A percentile compares a stretch with the other conserved stretches of the same genome.
These are phyloP conservation scores for Aspergillus quadricinctus DNA, from an alignment of 2,329 filamentous ascomycete species.

Conservation along the genomic window DNA sequence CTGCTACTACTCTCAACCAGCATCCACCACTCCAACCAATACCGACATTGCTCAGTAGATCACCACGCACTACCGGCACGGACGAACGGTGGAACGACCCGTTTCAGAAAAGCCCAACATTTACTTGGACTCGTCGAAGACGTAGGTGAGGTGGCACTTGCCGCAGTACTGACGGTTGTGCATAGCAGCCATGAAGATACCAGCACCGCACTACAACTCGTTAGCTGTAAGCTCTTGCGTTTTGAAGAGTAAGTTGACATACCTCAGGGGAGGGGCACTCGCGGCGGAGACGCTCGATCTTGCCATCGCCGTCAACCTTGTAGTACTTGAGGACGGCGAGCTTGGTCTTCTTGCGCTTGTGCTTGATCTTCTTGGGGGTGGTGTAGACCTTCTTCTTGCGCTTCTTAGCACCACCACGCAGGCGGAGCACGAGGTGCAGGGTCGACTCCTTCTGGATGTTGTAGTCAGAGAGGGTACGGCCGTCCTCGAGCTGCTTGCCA, in stretches of 20 bases:
- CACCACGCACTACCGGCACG: constrained; percentile 10
- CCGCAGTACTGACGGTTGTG: constrained; percentile 98
- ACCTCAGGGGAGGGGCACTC: constrained; percentile 93
- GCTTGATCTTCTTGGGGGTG: constrained; percentile 99
- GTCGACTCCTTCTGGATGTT: constrained; percentile 99
- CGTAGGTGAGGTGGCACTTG: constrained; percentile 66
- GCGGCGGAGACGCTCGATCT: constrained; percentile 98
- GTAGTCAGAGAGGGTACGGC: constrained; percentile 98
- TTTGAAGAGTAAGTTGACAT: constrained; percentile 42
- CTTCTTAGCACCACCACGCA: constrained; percentile 99
- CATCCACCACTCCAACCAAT: constrained; percentile 9
- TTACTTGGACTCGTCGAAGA: constrained; percentile 64
- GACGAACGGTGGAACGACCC: constrained; percentile 10
- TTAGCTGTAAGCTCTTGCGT: constrained; percentile 31
- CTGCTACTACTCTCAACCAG: constrained; percentile 8
- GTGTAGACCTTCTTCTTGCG: constrained; percentile 99
- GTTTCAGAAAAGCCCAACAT: constrained; percentile 16
- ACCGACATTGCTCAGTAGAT: constrained; percentile 8
- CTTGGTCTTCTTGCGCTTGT: constrained; percentile 99
- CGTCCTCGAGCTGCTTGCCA: constrained; percentile 99
- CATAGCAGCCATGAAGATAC: constrained; percentile 99
- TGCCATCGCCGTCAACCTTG: constrained; percentile 99
- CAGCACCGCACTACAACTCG: constrained; percentile 79
- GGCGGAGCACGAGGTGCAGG: constrained; percentile 94
- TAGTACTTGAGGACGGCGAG: constrained; percentile 99